Evolutionary conservation across 2,329 filamentous ascomycete genomes (phyloP).

Genomic region (Penicillium digitatum): DNA sequence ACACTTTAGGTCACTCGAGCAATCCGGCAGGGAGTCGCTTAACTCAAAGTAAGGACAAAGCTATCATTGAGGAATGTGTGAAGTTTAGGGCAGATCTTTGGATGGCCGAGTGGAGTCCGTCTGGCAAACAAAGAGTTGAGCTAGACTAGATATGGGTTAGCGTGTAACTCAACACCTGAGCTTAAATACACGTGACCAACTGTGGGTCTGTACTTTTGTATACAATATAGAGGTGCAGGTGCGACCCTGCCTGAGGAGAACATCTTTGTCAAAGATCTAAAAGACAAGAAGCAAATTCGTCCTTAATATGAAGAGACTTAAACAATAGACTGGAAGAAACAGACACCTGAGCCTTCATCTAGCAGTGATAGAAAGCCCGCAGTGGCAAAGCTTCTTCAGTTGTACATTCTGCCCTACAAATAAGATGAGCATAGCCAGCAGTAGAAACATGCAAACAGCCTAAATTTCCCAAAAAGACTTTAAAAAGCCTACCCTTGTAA

Average conservation of each 20-base stretch:
- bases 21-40: constrained; percentile 38
- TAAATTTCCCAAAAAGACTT: neutral
- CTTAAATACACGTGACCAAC: neutral
- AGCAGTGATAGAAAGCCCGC: neutral
- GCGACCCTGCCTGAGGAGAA: neutral
- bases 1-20: constrained; percentile 44
- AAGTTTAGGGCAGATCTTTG: constrained; percentile 47
- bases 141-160: neutral
- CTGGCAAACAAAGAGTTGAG: constrained; percentile 1
- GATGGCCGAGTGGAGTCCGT: constrained; percentile 42
- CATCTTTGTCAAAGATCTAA: neutral
- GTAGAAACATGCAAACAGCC: neutral
- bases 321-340: neutral
- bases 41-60: constrained; percentile 32
- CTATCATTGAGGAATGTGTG: constrained; percentile 32
- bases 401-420: neutral
- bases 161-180: neutral
- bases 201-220: neutral
- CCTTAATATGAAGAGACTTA: neutral
- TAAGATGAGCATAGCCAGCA: neutral
- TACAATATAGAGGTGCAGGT: neutral
- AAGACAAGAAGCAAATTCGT: neutral
- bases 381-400: neutral
- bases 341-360: neutral
- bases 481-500: constrained; percentile 33